A percentile compares a stretch with the other conserved stretches of the same genome.
phyloP scores from a whole-genome alignment of 331 rosid species.

The Phaseolus coccineus region DNA sequence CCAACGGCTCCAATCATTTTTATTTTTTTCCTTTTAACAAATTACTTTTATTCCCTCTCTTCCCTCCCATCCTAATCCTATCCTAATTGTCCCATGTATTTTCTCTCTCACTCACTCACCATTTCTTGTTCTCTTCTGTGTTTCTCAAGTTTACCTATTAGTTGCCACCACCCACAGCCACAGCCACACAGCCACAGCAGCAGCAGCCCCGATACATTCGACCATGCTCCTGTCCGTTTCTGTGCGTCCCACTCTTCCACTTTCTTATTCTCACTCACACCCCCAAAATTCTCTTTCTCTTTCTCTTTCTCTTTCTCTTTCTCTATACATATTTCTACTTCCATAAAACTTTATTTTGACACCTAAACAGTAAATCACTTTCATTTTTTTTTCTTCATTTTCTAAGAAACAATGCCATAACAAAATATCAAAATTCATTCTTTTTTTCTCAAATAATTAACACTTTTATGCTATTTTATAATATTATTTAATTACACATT shows the following conservation, averaged over 20 bases:
- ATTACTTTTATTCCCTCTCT: neutral
- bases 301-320: neutral
- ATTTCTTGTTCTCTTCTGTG: constrained; percentile 27
- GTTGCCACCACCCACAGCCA: constrained; percentile 8
- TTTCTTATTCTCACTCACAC: constrained; percentile 45
- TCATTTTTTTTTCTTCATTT: too few species aligned
- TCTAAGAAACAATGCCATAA: too few species aligned
- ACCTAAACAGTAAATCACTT: too few species aligned
- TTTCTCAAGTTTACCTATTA: constrained; percentile 42
- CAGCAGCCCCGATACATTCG: constrained; percentile 47
- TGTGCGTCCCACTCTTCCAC: constrained; percentile 42
- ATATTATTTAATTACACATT: too few species aligned
- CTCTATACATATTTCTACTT: too few species aligned
- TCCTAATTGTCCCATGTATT: constrained; percentile 36
- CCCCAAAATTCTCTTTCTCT: constrained; percentile 25
- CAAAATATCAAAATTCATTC: too few species aligned
- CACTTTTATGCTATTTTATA: too few species aligned
- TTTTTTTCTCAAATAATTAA: too few species aligned
- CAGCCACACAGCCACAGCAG: neutral
- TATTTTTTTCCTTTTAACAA: constrained; percentile 9
- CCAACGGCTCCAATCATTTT: constrained; percentile 28
- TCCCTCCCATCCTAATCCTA: neutral
- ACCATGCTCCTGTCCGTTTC: constrained; percentile 46
- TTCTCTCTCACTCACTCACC: constrained; percentile 41
- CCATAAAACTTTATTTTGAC: too few species aligned